Evolutionary conservation across 805 yeast species (phyloP), one percentile per base, ranked within the genome.

Genomic region (Scheffersomyces coipomensis): DNA sequence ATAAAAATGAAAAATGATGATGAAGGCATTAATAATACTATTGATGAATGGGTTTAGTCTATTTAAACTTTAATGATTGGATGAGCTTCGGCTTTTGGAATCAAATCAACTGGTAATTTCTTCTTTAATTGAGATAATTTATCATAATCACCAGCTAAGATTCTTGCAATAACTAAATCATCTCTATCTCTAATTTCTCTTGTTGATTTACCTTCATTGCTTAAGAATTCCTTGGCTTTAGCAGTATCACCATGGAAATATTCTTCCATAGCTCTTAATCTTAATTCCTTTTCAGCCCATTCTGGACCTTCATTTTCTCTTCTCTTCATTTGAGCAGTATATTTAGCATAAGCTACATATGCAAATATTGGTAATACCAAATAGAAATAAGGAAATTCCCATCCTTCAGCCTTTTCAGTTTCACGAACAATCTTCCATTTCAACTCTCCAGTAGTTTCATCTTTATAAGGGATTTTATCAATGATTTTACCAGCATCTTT

Each of bases 281-380:
- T 72, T 62, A 87, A 76, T 68, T 87, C 95, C 58, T 85, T 79
- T 58, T 79, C 78, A 29, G 95, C 95, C 96, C 96, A 87, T 52
- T 81, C 86, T 43, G 74, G 73, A 52, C 75, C 75, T 22, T 67
- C 72, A 27, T 48, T 44, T 35, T 60, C 70, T 51, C 73, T 60
- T 49, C 58, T 57, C 49, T 58, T 58, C 64, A 61, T 60, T 52
- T 69, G 73, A 21, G 72, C 57, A 33, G 73, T 66, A 57, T 69
- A 68, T 56, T 69, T 69, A 44, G 73, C 57, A 52, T 69, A 79
- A 38, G 80, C 68, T 33, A 85, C 64, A 47, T 80, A 68, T 35
- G 78, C 66, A 56, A 84, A 69, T 19, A 81, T 79, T 15, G 96
- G 96, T 43, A 87, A 75, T 48, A 83, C 84, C 39, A 82, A 68